A percentile compares a stretch with the other conserved stretches of the same genome.
These are phyloP conservation scores for Delitschia confertaspora DNA, from an alignment of 495 filamentous ascomycete species.

Conservation along the genomic window DNA sequence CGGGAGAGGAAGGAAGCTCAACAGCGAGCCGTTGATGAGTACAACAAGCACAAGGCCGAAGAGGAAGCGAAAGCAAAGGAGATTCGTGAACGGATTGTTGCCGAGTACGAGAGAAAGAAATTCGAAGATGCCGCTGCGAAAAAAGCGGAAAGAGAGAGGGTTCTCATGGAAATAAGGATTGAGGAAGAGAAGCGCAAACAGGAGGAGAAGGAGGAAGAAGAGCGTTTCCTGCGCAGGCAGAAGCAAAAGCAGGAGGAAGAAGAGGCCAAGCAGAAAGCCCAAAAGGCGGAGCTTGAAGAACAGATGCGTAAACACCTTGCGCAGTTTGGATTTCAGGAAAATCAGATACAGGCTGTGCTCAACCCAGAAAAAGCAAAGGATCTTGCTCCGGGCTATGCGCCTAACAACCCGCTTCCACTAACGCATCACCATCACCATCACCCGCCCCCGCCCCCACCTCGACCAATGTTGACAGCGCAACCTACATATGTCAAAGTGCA, in stretches of 20 bases:
- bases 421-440: too few species aligned
- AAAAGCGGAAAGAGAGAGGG: conserved; percentile 25
- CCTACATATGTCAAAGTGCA: conserved; percentile 36
- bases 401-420: conserved; percentile 14
- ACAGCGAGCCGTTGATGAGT: conserved; percentile 24
- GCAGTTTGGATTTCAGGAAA: conserved; percentile 33
- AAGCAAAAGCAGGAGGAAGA: conserved; percentile 33
- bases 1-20: conserved; percentile 19
- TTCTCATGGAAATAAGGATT: conserved; percentile 26
- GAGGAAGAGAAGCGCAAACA: conserved; percentile 30
- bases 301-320: conserved; percentile 28
- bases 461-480: too few species aligned
- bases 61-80: conserved; percentile 22
- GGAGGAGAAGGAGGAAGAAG: conserved; percentile 31
- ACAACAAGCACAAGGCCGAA: conserved; percentile 23
- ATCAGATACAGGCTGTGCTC: conserved; percentile 35
- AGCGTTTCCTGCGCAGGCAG: conserved; percentile 28
- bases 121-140: conserved; percentile 23
- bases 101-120: conserved; percentile 32
- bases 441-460: too few species aligned
- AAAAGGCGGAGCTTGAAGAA: conserved; percentile 24
- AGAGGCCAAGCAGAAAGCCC: conserved; percentile 29
- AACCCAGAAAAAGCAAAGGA: conserved; percentile 28
- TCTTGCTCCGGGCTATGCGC: conserved; percentile 19
- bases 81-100: conserved; percentile 24